Conservation (phyloP, 2,329 filamentous ascomycete species). For the Calonectria henricotiae region DNA sequence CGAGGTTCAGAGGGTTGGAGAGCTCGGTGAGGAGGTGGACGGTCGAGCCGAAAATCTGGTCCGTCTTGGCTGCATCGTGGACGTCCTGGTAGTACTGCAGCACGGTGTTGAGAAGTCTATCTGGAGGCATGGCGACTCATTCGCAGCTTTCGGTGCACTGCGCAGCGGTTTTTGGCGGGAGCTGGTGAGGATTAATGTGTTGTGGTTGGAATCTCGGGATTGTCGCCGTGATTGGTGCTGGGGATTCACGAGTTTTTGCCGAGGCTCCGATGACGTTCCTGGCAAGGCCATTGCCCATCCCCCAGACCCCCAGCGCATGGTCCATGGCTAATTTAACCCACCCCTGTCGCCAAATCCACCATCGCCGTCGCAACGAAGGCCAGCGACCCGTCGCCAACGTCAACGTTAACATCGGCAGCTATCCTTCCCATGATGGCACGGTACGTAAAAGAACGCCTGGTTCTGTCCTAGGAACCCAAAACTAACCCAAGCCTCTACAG, state of each 20-base stretch:
- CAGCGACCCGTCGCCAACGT: slow-evolving; percentile 26
- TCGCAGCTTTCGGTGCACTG: slow-evolving; percentile 16
- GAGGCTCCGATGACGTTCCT: slow-evolving; percentile 52
- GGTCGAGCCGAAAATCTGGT: slow-evolving; percentile 77
- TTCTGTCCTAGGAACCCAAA: background rate
- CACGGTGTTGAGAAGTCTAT: slow-evolving; percentile 77
- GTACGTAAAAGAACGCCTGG: slow-evolving; percentile 31
- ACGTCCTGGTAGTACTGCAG: slow-evolving; percentile 73
- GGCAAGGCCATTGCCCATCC: slow-evolving; percentile 35
- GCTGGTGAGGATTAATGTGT: background rate
- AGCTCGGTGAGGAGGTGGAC: slow-evolving; percentile 79
- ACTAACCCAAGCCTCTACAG: slow-evolving; percentile 39
- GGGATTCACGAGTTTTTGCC: slow-evolving; percentile 52
- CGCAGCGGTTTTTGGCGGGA: slow-evolving; percentile 21
- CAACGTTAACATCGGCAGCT: slow-evolving; percentile 30
- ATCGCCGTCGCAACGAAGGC: slow-evolving; percentile 37
- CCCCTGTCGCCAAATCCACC: slow-evolving; percentile 42
- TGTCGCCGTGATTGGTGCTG: slow-evolving; percentile 43
- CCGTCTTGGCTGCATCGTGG: slow-evolving; percentile 67
- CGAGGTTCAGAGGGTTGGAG: slow-evolving; percentile 83
- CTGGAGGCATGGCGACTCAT: slow-evolving; percentile 72
- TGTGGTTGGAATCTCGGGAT: slow-evolving; percentile 38
- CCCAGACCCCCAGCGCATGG: slow-evolving; percentile 28
- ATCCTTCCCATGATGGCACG: slow-evolving; percentile 48
- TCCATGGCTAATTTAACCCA: slow-evolving; percentile 27